phyloP scores from a whole-genome alignment of 495 filamentous ascomycete species.

The Lophiostoma macrostomum region DNA sequence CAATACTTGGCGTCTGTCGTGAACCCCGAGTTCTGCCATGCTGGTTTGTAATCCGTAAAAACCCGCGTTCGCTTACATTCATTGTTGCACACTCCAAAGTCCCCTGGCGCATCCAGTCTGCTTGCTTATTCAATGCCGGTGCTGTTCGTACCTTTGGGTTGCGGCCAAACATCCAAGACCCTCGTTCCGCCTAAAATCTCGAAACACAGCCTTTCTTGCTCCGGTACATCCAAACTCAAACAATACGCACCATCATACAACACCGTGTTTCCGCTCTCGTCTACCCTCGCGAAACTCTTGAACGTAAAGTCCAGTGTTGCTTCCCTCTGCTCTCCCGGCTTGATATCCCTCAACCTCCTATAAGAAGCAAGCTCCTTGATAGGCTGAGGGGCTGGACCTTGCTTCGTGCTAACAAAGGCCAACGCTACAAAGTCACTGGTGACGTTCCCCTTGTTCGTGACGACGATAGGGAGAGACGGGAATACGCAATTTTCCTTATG shows the following conservation, averaged over 20 bases:
- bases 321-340: slow-evolving; percentile 40
- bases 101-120: no score
- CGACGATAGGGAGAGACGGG: slow-evolving; percentile 46
- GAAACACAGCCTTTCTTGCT: slow-evolving; percentile 13
- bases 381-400: slow-evolving; percentile 59
- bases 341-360: slow-evolving; percentile 49
- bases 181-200: slow-evolving; percentile 6
- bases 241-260: slow-evolving; percentile 64
- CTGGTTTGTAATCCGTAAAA: no score
- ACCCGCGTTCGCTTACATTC: background rate
- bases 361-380: slow-evolving; percentile 62
- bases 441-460: slow-evolving; percentile 53
- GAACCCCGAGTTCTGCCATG: no score
- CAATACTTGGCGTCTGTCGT: no score
- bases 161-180: slow-evolving; percentile 19
- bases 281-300: slow-evolving; percentile 55
- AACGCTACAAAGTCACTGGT: slow-evolving; percentile 60
- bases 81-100: background rate
- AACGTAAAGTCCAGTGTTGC: slow-evolving; percentile 52
- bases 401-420: slow-evolving; percentile 52
- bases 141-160: slow-evolving; percentile 5
- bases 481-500: slow-evolving; percentile 33
- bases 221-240: slow-evolving; percentile 51
- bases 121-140: no score
- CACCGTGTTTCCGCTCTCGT: slow-evolving; percentile 57